phyloP scores from a whole-genome alignment of 352 stramenopile species.

The Saprolegnia diclina region DNA sequence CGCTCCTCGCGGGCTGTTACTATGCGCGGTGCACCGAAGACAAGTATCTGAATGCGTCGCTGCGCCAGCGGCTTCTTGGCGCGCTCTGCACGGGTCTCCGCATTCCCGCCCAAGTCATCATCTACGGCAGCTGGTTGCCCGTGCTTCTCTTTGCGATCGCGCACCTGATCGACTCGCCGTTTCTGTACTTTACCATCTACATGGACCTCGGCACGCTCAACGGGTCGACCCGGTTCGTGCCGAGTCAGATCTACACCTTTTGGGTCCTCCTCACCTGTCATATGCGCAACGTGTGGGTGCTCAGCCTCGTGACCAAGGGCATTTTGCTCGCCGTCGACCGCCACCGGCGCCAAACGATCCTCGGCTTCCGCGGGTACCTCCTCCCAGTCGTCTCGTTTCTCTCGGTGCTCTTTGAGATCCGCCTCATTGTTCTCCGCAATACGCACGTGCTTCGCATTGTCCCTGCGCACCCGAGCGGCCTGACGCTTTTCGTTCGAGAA shows the following conservation, averaged over 20 bases:
- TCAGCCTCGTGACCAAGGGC: background rate
- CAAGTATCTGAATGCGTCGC: background rate
- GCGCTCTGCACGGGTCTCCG: background rate
- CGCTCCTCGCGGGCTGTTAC: background rate
- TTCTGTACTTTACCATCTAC: conserved; percentile 5
- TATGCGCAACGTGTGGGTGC: conserved; percentile 16
- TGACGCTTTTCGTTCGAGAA: background rate
- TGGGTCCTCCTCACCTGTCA: conserved; percentile 2
- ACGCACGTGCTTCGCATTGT: background rate
- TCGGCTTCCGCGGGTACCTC: conserved; percentile 5
- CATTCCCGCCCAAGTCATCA: conserved; percentile 10
- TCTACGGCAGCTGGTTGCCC: conserved; percentile 16
- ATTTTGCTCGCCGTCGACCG: background rate
- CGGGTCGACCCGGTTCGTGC: background rate
- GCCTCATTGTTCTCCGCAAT: background rate
- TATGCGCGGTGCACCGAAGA: background rate
- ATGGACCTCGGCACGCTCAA: conserved; percentile 11
- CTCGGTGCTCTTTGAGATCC: conserved; percentile 1
- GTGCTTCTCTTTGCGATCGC: background rate
- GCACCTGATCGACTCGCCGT: conserved; percentile 5
- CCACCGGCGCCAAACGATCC: background rate
- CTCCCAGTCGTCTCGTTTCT: background rate
- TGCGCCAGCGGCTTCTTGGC: background rate
- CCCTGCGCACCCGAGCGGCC: background rate
- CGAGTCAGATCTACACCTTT: background rate